phyloP scores from a whole-genome alignment of 495 filamentous ascomycete genomes.

The Astrothelium macrocarpum region DNA sequence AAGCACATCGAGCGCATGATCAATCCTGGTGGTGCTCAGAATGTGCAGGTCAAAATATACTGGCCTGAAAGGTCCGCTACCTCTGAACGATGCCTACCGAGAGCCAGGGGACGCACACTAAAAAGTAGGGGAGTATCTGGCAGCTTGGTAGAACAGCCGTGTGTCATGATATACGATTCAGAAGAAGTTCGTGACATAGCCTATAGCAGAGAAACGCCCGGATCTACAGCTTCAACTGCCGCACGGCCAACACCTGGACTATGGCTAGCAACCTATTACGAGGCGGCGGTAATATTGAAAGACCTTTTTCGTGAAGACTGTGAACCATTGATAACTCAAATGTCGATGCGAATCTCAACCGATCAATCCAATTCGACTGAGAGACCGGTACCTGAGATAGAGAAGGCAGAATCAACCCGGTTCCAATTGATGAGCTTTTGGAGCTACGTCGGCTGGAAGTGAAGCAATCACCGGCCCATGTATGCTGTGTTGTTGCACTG shows the following conservation, averaged over 20 bases:
- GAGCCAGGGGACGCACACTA: background rate
- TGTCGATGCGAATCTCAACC: background rate
- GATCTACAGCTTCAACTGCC: background rate
- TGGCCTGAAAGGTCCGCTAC: too few relatives aligned
- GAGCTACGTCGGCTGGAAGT: background rate
- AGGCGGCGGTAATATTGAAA: background rate
- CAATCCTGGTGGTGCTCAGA: background rate
- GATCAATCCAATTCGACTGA: background rate
- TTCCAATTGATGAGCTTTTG: background rate
- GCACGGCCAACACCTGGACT: background rate
- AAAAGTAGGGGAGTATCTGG: background rate
- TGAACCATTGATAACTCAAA: background rate
- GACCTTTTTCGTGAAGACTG: background rate
- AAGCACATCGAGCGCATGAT: background rate
- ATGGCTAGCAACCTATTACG: too few relatives aligned
- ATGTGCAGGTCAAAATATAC: background rate
- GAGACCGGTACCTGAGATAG: background rate
- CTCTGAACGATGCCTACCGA: too few relatives aligned
- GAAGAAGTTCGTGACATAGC: background rate
- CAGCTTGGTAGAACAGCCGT: background rate
- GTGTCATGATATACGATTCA: background rate
- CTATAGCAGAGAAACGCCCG: background rate
- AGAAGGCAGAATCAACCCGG: background rate
- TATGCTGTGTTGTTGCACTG: background rate
- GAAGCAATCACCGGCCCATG: background rate